Percentiles rank a stretch among this genome's conserved stretches.
Conservation (phyloP, 345 rosid species). For the Hevea brasiliensis region DNA sequence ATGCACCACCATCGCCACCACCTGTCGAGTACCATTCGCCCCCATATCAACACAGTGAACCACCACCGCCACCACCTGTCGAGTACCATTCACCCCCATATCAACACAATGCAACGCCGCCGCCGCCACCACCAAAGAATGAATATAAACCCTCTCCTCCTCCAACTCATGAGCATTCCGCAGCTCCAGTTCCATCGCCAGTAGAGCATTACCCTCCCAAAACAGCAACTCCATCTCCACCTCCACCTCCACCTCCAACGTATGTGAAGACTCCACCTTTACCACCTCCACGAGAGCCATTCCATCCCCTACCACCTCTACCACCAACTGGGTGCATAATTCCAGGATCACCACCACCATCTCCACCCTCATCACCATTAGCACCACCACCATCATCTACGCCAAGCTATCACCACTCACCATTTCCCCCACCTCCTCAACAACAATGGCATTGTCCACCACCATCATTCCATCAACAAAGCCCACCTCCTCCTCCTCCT, state of each 20-base stretch:
- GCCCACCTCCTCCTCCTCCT: conserved; percentile 19
- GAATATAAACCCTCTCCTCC: conserved; percentile 16
- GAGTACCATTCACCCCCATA: too few species aligned
- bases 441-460: conserved; percentile 26
- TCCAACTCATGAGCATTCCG: conserved; percentile 19
- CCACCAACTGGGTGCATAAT: conserved; percentile 18
- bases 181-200: too few species aligned
- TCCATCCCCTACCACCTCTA: conserved; percentile 5
- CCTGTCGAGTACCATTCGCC: conserved; percentile 20
- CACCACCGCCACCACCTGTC: conserved; percentile 28
- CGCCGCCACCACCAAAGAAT: conserved; percentile 13
- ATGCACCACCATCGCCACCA: conserved; percentile 16
- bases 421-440: conserved; percentile 22
- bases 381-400: conserved; percentile 7
- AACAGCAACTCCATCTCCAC: conserved; percentile 2
- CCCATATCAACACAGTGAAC: neutral
- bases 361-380: conserved; percentile 17
- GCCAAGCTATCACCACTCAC: conserved; percentile 28
- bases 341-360: conserved; percentile 31
- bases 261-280: conserved; percentile 16
- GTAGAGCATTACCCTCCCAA: conserved; percentile 4
- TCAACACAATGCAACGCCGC: neutral
- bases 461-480: conserved; percentile 18
- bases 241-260: conserved; percentile 28
- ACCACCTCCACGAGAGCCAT: conserved; percentile 16